These are phyloP conservation scores for Xylaria nigripes DNA, from an alignment of 495 filamentous ascomycete genomes.

Conservation along the genomic window DNA sequence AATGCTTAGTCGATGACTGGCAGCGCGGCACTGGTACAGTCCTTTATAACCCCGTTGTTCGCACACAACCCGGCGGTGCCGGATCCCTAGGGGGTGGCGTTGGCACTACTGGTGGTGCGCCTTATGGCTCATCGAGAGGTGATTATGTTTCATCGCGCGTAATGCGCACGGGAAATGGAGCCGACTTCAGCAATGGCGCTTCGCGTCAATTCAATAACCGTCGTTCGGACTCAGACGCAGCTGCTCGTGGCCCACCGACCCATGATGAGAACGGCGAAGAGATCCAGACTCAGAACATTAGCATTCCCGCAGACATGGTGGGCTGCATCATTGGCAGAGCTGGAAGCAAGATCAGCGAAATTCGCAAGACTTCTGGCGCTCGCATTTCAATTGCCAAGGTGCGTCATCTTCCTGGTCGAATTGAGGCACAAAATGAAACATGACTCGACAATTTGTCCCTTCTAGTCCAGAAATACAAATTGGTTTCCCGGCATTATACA, in stretches of 20 bases:
- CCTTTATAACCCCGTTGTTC: slow-evolving; percentile 90
- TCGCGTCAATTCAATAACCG: slow-evolving; percentile 46
- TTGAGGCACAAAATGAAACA: not conserved
- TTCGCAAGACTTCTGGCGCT: slow-evolving; percentile 89
- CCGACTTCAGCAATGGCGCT: slow-evolving; percentile 76
- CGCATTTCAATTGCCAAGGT: slow-evolving; percentile 96
- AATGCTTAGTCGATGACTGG: slow-evolving; percentile 96
- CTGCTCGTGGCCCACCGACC: slow-evolving; percentile 63
- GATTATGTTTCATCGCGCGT: slow-evolving; percentile 58
- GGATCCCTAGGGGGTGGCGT: slow-evolving; percentile 32
- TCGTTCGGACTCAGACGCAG: slow-evolving; percentile 73
- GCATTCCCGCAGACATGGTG: slow-evolving; percentile 98
- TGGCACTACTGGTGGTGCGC: slow-evolving; percentile 31
- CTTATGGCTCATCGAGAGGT: slow-evolving; percentile 28
- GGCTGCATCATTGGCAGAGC: slow-evolving; percentile 95
- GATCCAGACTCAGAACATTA: slow-evolving; percentile 98
- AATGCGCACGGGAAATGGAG: slow-evolving; percentile 93
- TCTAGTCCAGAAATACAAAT: not conserved
- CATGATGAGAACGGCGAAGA: slow-evolving; percentile 94
- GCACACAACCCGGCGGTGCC: slow-evolving; percentile 56
- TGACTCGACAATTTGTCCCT: not conserved
- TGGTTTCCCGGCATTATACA: not conserved
- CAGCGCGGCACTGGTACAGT: slow-evolving; percentile 94
- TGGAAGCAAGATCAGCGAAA: slow-evolving; percentile 96
- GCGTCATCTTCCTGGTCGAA: slow-evolving; percentile 9